These are phyloP conservation scores for Arachis monticola DNA, from an alignment of 331 rosid species.

Conservation along the genomic window DNA sequence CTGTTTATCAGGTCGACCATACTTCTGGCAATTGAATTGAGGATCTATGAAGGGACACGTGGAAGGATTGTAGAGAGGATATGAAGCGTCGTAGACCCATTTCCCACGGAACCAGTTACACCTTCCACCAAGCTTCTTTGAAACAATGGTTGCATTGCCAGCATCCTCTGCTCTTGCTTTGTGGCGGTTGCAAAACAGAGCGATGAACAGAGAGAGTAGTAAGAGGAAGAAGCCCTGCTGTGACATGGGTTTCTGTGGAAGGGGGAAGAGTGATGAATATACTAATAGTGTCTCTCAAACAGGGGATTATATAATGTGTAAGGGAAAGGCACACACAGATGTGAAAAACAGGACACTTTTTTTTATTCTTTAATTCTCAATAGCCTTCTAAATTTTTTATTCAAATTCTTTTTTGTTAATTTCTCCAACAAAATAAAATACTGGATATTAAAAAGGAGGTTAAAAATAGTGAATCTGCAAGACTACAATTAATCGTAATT, in stretches of 20 bases:
- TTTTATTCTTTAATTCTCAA: not conserved
- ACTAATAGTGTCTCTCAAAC: conserved; percentile 48
- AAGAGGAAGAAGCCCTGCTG: conserved; percentile 42
- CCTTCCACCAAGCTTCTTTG: conserved; percentile 60
- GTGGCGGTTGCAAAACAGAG: conserved; percentile 37
- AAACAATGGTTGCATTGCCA: conserved; percentile 21
- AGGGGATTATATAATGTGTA: conserved; percentile 51
- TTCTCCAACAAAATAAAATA: no score
- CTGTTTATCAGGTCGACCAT: conserved; percentile 70
- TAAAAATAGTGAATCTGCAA: no score
- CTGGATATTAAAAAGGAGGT: no score
- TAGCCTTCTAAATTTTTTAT: no score
- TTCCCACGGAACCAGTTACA: conserved; percentile 73
- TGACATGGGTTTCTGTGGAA: conserved; percentile 30
- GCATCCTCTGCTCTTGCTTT: conserved; percentile 53
- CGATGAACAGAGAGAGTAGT: conserved; percentile 39
- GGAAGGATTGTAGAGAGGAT: conserved; percentile 75
- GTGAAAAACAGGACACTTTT: no score
- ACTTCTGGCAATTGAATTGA: conserved; percentile 85
- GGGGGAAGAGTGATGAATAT: conserved; percentile 44
- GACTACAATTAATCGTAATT: no score
- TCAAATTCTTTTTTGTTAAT: not conserved
- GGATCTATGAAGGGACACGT: conserved; percentile 91
- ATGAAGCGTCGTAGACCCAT: conserved; percentile 84
- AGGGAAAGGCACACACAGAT: no score